phyloP scores from a whole-genome alignment of 202 grass and related monocot species.

The Panicum virgatum region DNA sequence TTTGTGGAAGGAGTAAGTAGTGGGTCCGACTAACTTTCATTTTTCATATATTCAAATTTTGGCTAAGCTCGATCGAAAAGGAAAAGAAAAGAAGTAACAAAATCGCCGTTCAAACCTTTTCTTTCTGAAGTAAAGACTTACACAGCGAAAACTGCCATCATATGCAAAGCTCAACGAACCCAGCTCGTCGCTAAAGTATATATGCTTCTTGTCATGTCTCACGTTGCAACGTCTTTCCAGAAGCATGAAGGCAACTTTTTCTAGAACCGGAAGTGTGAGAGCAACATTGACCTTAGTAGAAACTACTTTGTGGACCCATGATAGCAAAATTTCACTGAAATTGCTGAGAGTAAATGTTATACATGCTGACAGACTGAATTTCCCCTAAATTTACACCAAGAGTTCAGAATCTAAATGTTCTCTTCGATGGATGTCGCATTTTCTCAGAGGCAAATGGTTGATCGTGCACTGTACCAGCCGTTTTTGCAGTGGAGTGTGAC shows the following conservation, averaged over 20 bases:
- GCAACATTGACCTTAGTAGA: not conserved
- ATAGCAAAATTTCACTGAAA: not conserved
- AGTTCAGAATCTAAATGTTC: not conserved
- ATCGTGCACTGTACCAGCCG: not conserved
- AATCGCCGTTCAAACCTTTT: not conserved
- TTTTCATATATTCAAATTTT: not conserved
- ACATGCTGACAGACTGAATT: not conserved
- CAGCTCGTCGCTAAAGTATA: no score
- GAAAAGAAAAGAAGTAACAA: not conserved
- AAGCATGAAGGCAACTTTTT: not conserved
- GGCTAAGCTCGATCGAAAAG: not conserved
- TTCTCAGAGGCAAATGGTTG: not conserved
- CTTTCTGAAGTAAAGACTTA: not conserved
- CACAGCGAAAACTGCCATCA: not conserved
- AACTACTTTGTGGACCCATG: not conserved
- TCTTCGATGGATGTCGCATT: not conserved
- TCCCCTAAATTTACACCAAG: not conserved
- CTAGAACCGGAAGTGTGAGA: not conserved
- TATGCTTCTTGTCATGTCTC: not conserved
- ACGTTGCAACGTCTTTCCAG: not conserved
- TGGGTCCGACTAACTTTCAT: not conserved
- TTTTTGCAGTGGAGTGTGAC: not conserved
- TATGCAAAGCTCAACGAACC: not conserved
- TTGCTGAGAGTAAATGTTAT: not conserved
- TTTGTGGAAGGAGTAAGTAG: not conserved